Evolutionary conservation across 148 eudicot genomes (phyloP), one percentile per base, ranked within the genome.

Genomic region (Vaccinium corymbosum): DNA sequence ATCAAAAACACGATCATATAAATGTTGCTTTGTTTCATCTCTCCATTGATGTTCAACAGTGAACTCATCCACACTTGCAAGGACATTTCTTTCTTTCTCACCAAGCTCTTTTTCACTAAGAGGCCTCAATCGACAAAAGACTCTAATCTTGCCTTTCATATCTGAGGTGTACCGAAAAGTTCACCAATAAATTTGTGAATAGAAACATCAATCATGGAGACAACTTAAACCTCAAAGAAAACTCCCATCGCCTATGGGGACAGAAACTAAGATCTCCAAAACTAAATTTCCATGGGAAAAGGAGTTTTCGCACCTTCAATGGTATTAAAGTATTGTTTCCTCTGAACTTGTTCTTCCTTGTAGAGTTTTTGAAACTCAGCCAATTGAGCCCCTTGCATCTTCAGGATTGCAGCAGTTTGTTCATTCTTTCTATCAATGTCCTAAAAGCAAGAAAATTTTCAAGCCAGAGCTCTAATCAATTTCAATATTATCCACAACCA

Each of bases 81-180:
- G 89, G 20, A 89, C 88, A 83, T 85, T 87, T 78, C 82, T 91
- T 78, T 97, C 98, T 50, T 90, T 91, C 76, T 89, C 94, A 80
- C 86, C 80, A 73, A 68, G 89, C 88, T 97, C 99, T 86, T 91
- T 97, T 76, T 90, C 92, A 88, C 95, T 90, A 51, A 95, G 87
- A 71, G 99, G 99, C 78, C 99, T 91, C 81, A 97, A 55, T 66
- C 99, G 92, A 87, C 99, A 97, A 53, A 89, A 97, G 46, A 97
- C 99, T 84, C 99, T 91, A 48, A 97, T 93, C 85, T 97, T 97
- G 80, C 99, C 99, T 86, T 97, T 97, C 99, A 97, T 95, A 86
- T 97, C 99, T 97, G 84, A 71, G 42, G 46, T 52, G 53, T 56
- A 80, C 29, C 19, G 68, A 72, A 38, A 48, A 20, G 16, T 11